phyloP scores from a whole-genome alignment of 345 rosid species.

The Bretschneidera sinensis region DNA sequence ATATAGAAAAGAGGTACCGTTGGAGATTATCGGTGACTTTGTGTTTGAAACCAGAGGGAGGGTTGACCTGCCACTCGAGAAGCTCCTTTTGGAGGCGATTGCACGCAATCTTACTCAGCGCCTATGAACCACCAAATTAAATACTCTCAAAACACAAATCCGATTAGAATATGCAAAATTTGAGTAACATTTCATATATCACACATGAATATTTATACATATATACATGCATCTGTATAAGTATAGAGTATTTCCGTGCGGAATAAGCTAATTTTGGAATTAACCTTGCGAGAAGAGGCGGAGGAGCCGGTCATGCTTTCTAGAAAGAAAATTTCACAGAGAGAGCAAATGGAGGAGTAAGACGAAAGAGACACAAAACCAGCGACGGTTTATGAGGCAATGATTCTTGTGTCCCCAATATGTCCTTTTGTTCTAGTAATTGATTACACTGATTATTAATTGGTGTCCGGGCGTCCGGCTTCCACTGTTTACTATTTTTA shows the following conservation, averaged over 20 bases:
- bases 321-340: too few species aligned
- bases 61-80: conserved; percentile 92
- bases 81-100: conserved; percentile 95
- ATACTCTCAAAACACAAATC: conserved; percentile 1
- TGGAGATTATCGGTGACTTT: conserved; percentile 95
- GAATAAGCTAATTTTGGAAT: not conserved
- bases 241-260: not conserved
- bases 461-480: too few species aligned
- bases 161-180: not conserved
- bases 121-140: conserved; percentile 29
- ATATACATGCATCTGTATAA: not conserved
- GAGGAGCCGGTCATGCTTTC: conserved; percentile 57
- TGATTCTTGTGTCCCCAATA: too few species aligned
- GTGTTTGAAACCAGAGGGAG: conserved; percentile 90
- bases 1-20: conserved; percentile 53
- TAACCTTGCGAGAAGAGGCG: conserved; percentile 48
- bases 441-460: too few species aligned
- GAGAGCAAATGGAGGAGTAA: too few species aligned
- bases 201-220: too few species aligned
- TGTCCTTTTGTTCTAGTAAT: too few species aligned
- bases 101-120: conserved; percentile 90
- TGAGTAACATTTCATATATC: too few species aligned
- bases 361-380: not conserved
- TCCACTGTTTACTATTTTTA: too few species aligned
- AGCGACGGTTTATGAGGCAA: not conserved